A percentile compares a stretch with the other conserved stretches of the same genome.
Evolutionary conservation across 768 basidiomycete genomes (phyloP).

Genomic region (Lactifluus rugatus): DNA sequence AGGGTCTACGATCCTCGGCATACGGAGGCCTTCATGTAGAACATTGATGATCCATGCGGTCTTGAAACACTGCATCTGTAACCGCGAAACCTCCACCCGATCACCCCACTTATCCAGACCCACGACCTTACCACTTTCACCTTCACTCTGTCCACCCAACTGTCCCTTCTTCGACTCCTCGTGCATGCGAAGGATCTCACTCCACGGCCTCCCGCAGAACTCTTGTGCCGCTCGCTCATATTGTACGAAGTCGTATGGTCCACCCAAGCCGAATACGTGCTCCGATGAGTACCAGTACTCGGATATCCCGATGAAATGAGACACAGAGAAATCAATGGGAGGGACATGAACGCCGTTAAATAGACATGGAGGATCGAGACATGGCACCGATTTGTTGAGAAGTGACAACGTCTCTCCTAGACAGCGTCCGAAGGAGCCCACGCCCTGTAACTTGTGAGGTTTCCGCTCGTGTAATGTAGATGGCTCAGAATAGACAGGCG

Average conservation of each 20-base stretch:
- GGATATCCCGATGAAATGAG: constrained; percentile 92
- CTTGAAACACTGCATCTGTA: constrained; percentile 99
- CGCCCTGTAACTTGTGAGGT: constrained; percentile 63
- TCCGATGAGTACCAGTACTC: constrained; percentile 99
- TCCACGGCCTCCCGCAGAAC: constrained; percentile 79
- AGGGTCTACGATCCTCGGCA: constrained; percentile 83
- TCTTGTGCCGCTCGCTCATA: constrained; percentile 87
- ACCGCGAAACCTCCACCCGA: constrained; percentile 68
- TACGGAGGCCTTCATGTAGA: constrained; percentile 89
- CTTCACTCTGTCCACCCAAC: constrained; percentile 47
- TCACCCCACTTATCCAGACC: constrained; percentile 59
- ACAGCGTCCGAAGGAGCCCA: constrained; percentile 85
- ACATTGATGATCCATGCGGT: constrained; percentile 97
- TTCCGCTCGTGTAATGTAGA: constrained; percentile 37
- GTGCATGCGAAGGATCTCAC: constrained; percentile 60
- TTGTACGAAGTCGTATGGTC: constrained; percentile 91
- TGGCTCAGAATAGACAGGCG: constrained; percentile 35
- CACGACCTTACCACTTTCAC: constrained; percentile 50
- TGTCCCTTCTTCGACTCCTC: constrained; percentile 37
- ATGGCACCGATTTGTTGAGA: constrained; percentile 77
- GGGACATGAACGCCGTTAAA: constrained; percentile 95
- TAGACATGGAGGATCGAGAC: constrained; percentile 75
- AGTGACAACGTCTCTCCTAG: constrained; percentile 61
- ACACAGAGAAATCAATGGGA: constrained; percentile 85
- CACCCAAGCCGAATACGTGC: constrained; percentile 90